Evolutionary conservation across 2,329 filamentous ascomycete genomes (phyloP), one percentile per base, ranked within the genome.

Genomic region (Talaromyces sp.): DNA sequence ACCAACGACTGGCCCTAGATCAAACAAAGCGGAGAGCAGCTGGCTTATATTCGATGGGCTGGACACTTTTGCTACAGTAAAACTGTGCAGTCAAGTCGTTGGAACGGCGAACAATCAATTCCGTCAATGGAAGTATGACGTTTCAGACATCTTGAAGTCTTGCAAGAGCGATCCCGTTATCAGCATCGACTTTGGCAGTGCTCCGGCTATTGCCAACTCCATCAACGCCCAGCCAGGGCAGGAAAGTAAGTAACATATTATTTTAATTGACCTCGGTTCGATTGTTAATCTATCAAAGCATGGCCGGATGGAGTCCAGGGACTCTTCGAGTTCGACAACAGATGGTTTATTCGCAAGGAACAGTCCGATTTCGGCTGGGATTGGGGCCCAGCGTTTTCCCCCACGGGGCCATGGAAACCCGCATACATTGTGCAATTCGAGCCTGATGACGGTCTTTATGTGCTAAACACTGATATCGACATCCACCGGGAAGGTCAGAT

Each of bases 361-460:
- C 83, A 87, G 68, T 83, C 78, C 7, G 85, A 87, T 68, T 87
- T 87, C 69, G 86, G 86, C 1, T 88, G 85, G 86, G 85, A 87
- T 63, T 86, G 84, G 84, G 83, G 83, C 9, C 84, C 83, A 9
- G 83, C 82, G 0, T 86, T 88, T 68, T 78, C 81, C n/a, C 84
- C 86, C 0, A 82, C 83, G n/a, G 86, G 86, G 2, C 82, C 85
- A 6, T 89, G 85, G 86, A 79, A 83, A 64, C 82, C 84, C 50
- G 85, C 83, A 1, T 85, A 81, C 68, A 71, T 86, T 1, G 76
- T 87, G 12, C 83, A 87, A 64, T 74, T 86, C 7, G 68, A 71
- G 3, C 63, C 73, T 1, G 63, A 74, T 1, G 73, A 81, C 36
- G 67, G 74, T 16, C 67, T 83, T 2, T 78, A 85, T 64, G 71